These are phyloP conservation scores for Neofusicoccum umdonicola DNA, from an alignment of 2,329 filamentous ascomycete genomes.

Conservation along the genomic window DNA sequence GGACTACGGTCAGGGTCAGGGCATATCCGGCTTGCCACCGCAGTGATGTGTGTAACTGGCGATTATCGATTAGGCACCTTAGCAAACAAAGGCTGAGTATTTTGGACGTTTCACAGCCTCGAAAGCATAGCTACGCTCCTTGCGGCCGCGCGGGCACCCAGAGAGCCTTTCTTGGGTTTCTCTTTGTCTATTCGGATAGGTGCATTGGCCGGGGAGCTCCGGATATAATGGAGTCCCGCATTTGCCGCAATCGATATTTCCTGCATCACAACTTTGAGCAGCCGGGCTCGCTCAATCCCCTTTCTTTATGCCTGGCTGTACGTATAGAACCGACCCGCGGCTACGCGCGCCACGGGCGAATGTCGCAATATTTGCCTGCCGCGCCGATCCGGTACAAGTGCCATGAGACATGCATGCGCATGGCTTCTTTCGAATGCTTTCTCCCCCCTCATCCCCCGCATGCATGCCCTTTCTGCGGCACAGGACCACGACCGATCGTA, in stretches of 20 bases:
- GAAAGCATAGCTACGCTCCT: not conserved
- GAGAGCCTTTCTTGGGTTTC: not conserved
- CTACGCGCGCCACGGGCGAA: not conserved
- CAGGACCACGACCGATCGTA: not conserved
- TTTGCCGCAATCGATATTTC: conserved; percentile 1
- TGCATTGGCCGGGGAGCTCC: not conserved
- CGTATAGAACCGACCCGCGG: not conserved
- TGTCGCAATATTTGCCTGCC: not conserved
- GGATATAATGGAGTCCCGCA: not conserved
- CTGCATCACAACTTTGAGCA: not conserved
- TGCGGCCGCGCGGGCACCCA: not conserved
- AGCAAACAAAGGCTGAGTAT: conserved; percentile 2
- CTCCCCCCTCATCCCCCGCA: not conserved
- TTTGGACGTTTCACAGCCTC: not conserved
- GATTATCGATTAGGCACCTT: not conserved
- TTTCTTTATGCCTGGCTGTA: not conserved
- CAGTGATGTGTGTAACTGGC: not conserved
- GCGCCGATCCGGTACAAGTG: not conserved
- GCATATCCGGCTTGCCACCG: not conserved
- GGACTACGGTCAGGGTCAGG: not conserved
- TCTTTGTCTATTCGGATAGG: conserved; percentile 3
- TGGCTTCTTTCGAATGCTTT: not conserved
- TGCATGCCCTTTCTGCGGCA: not conserved
- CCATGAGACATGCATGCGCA: not conserved
- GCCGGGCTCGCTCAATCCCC: not conserved